These are phyloP conservation scores for Xylariaceae sp. DNA, from an alignment of 2,329 filamentous ascomycete genomes.

Conservation along the genomic window DNA sequence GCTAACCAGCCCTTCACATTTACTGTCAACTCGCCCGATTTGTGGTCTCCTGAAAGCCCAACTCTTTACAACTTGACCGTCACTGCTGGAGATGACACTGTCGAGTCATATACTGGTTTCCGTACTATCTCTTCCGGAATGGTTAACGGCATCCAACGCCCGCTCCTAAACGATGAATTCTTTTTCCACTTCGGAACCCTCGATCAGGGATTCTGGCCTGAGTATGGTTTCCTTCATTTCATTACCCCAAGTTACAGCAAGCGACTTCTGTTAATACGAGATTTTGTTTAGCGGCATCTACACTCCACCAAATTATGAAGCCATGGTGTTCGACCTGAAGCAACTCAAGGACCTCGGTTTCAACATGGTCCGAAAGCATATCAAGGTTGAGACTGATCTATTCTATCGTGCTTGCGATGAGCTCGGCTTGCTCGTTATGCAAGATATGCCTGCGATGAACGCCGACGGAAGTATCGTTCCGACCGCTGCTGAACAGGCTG, in stretches of 20 bases:
- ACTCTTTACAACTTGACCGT: conserved; percentile 61
- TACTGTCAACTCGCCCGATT: conserved; percentile 49
- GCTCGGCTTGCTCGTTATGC: conserved; percentile 64
- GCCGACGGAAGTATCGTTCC: conserved; percentile 29
- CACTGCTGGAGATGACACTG: conserved; percentile 47
- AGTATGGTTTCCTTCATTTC: conserved; percentile 28
- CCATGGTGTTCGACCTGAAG: conserved; percentile 65
- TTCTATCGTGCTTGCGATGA: conserved; percentile 68
- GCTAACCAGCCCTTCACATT: conserved; percentile 55
- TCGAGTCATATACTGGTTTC: conserved; percentile 68
- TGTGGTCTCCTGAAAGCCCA: conserved; percentile 65
- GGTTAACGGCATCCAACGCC: conserved; percentile 58
- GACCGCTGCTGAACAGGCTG: conserved; percentile 44
- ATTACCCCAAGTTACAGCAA: background rate
- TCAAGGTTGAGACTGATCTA: conserved; percentile 47
- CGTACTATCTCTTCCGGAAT: conserved; percentile 57
- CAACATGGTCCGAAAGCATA: conserved; percentile 71
- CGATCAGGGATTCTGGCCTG: conserved; percentile 71
- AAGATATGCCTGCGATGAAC: conserved; percentile 66
- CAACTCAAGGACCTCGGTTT: conserved; percentile 64
- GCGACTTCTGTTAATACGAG: no score
- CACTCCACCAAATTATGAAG: conserved; percentile 62
- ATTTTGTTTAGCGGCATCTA: conserved; percentile 40
- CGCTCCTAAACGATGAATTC: conserved; percentile 66
- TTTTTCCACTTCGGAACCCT: conserved; percentile 66